These are phyloP conservation scores for Saccharomycopsis malanga DNA, from an alignment of 805 yeast species.

Conservation along the genomic window DNA sequence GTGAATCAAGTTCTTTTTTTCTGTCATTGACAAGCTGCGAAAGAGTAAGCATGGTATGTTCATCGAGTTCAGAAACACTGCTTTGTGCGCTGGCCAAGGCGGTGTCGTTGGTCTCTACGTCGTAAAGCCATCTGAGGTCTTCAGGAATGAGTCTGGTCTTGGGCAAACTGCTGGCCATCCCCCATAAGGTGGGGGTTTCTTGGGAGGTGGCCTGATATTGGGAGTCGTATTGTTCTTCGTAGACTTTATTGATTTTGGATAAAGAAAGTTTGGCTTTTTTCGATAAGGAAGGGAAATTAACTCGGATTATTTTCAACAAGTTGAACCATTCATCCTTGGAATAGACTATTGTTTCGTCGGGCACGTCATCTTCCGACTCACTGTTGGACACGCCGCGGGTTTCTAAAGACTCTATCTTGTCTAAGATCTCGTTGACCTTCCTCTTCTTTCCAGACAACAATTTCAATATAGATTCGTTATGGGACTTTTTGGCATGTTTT, in stretches of 20 bases:
- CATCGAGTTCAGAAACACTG: slow-evolving; percentile 2
- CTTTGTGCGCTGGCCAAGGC: neutral
- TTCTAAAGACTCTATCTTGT: slow-evolving; percentile 21
- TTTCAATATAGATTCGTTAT: slow-evolving; percentile 23
- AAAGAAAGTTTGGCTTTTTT: slow-evolving; percentile 25
- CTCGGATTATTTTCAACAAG: slow-evolving; percentile 24
- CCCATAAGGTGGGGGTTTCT: slow-evolving; percentile 12
- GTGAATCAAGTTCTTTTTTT: neutral
- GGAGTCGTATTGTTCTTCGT: slow-evolving; percentile 20
- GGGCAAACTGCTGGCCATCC: slow-evolving; percentile 20
- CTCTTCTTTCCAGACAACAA: slow-evolving; percentile 29
- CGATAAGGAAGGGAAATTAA: slow-evolving; percentile 27
- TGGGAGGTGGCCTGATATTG: neutral
- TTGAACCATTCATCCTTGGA: slow-evolving; percentile 28
- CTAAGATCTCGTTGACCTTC: slow-evolving; percentile 27
- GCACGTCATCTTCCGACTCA: neutral
- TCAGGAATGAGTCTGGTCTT: slow-evolving; percentile 12
- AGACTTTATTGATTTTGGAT: slow-evolving; percentile 24
- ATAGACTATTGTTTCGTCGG: slow-evolving; percentile 23
- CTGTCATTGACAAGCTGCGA: slow-evolving; percentile 10
- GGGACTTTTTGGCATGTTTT: slow-evolving; percentile 2
- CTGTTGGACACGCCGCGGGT: neutral
- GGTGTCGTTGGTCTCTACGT: neutral
- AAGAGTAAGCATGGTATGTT: slow-evolving; percentile 4
- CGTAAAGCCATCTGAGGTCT: slow-evolving; percentile 21